Conservation (phyloP, 441 rosid species). For the Aquilaria agallochum region DNA sequence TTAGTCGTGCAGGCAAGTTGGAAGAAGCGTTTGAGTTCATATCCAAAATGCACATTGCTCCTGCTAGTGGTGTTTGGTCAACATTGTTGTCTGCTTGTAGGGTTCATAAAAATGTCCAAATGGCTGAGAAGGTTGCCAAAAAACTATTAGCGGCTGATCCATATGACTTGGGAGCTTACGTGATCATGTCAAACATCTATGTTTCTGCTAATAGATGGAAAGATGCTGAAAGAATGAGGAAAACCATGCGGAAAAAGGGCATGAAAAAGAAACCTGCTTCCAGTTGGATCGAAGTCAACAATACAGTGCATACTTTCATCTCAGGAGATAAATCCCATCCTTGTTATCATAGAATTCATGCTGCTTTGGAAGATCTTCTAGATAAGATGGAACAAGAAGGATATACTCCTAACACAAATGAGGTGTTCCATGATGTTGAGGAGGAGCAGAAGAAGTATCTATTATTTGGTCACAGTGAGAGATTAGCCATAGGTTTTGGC, state of each 20-base stretch:
- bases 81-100: constrained; percentile 54
- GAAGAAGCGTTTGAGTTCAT: constrained; percentile 56
- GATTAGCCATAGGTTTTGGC: constrained; percentile 68
- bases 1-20: constrained; percentile 64
- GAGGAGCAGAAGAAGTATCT: constrained; percentile 67
- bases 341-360: constrained; percentile 31
- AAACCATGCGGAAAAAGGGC: constrained; percentile 37
- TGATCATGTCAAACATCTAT: constrained; percentile 56
- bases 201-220: constrained; percentile 47
- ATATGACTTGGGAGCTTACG: constrained; percentile 47
- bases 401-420: constrained; percentile 55
- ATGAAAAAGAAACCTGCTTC: constrained; percentile 54
- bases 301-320: constrained; percentile 52
- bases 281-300: constrained; percentile 66
- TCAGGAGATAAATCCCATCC: constrained; percentile 79
- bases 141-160: constrained; percentile 40
- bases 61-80: constrained; percentile 54
- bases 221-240: constrained; percentile 40
- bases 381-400: constrained; percentile 76
- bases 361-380: constrained; percentile 37
- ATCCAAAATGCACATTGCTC: constrained; percentile 31
- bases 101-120: constrained; percentile 49
- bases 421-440: constrained; percentile 64
- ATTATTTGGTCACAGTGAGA: constrained; percentile 57
- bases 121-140: constrained; percentile 52